A percentile compares a stretch with the other conserved stretches of the same genome.
phyloP scores from a whole-genome alignment of 108 stramenopile species.

The Seminavis robusta region DNA sequence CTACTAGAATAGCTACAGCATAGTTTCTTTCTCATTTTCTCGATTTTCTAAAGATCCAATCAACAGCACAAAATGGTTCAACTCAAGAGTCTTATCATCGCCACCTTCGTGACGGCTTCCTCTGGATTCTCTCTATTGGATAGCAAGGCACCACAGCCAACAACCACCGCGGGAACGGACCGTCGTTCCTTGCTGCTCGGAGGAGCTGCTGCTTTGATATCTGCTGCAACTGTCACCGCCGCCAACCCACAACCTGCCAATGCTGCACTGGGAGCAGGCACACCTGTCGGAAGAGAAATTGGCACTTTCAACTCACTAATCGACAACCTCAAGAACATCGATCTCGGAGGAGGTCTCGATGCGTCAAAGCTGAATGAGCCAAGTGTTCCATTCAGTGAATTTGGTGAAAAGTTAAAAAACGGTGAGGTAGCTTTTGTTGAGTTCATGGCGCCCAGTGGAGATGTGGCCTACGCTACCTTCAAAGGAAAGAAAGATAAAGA shows the following conservation, averaged over 20 bases:
- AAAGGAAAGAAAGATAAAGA: conserved; percentile 13
- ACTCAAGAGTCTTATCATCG: no score
- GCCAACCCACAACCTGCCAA: background rate
- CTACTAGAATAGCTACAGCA: no score
- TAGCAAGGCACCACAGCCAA: no score
- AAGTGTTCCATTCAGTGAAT: conserved; percentile 40
- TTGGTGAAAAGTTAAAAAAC: conserved; percentile 28
- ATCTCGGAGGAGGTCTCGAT: conserved; percentile 21
- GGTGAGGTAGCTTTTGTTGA: conserved; percentile 45
- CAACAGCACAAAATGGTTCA: no score
- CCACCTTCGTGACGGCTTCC: no score
- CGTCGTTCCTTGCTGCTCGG: conserved; percentile 1
- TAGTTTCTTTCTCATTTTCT: no score
- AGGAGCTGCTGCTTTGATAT: background rate
- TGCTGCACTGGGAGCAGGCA: background rate
- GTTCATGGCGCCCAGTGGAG: conserved; percentile 47
- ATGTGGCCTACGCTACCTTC: conserved; percentile 40
- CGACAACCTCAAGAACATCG: conserved; percentile 11
- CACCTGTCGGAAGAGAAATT: conserved; percentile 34
- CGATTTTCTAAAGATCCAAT: no score
- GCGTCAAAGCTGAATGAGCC: conserved; percentile 28
- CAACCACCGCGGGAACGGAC: no score
- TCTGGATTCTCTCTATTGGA: no score
- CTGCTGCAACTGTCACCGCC: background rate
- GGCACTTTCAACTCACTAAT: conserved; percentile 25